Conservation (phyloP, 306 rosid species). For the Abrus precatorius region DNA sequence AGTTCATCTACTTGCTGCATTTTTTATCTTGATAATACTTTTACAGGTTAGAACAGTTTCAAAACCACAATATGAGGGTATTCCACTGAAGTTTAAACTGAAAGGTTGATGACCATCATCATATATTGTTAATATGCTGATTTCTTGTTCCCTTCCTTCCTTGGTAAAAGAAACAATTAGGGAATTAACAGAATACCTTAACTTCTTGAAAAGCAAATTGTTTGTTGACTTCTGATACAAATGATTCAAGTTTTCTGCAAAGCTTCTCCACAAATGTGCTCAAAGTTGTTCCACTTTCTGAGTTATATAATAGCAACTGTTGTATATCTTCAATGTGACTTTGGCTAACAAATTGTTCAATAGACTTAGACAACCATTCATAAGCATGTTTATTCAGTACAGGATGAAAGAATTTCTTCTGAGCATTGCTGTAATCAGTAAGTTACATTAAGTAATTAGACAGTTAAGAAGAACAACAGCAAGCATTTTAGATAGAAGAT, state of each 20-base stretch:
- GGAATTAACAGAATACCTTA: conserved; percentile 63
- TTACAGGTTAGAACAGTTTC: conserved; percentile 26
- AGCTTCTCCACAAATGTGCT: conserved; percentile 68
- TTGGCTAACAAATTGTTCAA: conserved; percentile 54
- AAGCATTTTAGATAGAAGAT: conserved; percentile 39
- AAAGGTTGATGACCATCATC: conserved; percentile 21
- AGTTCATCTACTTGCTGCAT: conserved; percentile 7
- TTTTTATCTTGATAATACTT: conserved; percentile 29
- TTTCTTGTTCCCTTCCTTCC: conserved; percentile 21
- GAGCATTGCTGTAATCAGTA: conserved; percentile 73
- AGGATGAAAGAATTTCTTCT: conserved; percentile 72
- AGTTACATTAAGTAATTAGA: conserved; percentile 45
- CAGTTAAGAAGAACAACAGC: conserved; percentile 12
- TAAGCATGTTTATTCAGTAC: conserved; percentile 60
- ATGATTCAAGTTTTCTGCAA: conserved; percentile 71
- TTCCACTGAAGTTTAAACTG: conserved; percentile 13
- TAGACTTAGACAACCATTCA: conserved; percentile 53
- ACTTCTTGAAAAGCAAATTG: conserved; percentile 77
- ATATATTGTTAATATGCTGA: conserved; percentile 32
- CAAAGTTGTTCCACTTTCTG: conserved; percentile 58
- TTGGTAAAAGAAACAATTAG: conserved; percentile 15
- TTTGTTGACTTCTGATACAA: conserved; percentile 63
- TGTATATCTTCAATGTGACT: conserved; percentile 74
- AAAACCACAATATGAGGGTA: background rate
- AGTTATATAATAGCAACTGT: conserved; percentile 56